Conservation (phyloP, 495 filamentous ascomycete species). For the Penicillium daleae region DNA sequence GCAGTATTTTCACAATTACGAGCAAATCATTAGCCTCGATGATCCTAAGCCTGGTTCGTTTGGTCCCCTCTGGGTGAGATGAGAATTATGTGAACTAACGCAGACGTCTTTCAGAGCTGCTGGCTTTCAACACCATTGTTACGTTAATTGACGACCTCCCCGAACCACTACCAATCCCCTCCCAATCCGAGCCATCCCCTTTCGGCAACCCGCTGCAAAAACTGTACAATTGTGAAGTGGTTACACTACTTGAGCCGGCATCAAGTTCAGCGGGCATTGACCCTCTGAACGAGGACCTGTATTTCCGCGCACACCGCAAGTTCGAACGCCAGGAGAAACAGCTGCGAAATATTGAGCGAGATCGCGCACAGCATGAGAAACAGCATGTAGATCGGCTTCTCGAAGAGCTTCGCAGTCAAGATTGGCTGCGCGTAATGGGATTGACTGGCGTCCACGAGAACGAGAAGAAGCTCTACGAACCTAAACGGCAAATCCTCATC, state of each 20-base stretch:
- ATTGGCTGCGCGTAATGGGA: constrained; percentile 95
- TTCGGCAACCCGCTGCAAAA: constrained; percentile 50
- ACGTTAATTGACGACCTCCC: constrained; percentile 50
- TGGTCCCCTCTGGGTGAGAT: constrained; percentile 5
- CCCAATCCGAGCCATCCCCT: constrained; percentile 29
- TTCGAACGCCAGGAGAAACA: constrained; percentile 90
- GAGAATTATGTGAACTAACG: constrained; percentile 9
- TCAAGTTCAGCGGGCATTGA: constrained; percentile 43
- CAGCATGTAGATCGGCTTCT: constrained; percentile 83
- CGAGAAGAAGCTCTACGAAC: constrained; percentile 82
- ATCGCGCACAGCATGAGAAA: constrained; percentile 89
- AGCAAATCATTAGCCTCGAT: constrained; percentile 84
- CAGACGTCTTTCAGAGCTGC: constrained; percentile 37
- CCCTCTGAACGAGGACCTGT: constrained; percentile 69
- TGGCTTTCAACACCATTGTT: constrained; percentile 49
- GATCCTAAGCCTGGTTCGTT: constrained; percentile 72
- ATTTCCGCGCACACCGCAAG: constrained; percentile 70
- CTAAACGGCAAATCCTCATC: constrained; percentile 82
- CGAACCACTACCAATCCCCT: constrained; percentile 30
- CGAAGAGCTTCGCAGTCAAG: constrained; percentile 83
- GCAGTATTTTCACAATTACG: constrained; percentile 86
- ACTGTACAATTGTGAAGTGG: constrained; percentile 38
- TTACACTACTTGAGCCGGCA: constrained; percentile 29
- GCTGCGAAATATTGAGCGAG: constrained; percentile 89
- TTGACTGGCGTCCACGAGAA: constrained; percentile 81